Conservation (phyloP, 75 land plant species). For the Chamaecyparis obtusa region DNA sequence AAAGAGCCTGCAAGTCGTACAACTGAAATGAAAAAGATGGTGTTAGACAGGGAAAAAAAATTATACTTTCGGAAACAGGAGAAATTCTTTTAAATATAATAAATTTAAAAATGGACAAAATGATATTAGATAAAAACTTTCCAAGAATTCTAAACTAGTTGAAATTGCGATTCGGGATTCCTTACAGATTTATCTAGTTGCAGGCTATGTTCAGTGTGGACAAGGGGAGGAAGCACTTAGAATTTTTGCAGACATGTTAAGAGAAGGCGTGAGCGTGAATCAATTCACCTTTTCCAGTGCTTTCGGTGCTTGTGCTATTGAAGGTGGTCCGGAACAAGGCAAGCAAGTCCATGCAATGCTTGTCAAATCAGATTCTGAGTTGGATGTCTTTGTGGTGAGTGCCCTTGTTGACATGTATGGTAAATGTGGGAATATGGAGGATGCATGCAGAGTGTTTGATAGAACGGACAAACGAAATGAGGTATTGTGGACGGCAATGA, state of each 20-base stretch:
- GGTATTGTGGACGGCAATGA: constrained; percentile 23
- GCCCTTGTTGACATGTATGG: constrained; percentile 45
- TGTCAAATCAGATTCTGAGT: constrained; percentile 26
- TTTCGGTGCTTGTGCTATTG: constrained; percentile 32
- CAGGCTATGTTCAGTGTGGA: background rate
- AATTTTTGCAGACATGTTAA: constrained; percentile 18
- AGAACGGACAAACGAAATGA: constrained; percentile 31
- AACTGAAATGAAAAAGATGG: too few species aligned
- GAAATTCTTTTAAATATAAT: too few species aligned
- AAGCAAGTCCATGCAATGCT: constrained; percentile 29
- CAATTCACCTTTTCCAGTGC: constrained; percentile 29
- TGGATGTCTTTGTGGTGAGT: constrained; percentile 30
- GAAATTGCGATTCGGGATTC: too few species aligned
- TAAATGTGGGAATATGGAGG: constrained; percentile 25
- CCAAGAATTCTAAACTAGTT: too few species aligned
- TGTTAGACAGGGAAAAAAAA: too few species aligned
- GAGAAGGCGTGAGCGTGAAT: constrained; percentile 25
- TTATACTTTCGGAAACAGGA: too few species aligned
- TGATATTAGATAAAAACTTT: too few species aligned
- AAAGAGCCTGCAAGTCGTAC: too few species aligned
- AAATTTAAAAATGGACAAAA: too few species aligned
- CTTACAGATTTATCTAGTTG: background rate
- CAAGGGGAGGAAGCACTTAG: background rate
- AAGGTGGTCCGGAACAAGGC: constrained; percentile 33
- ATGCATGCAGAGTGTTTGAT: constrained; percentile 32